Conservation (phyloP, 2,329 filamentous ascomycete species). For the Aspergillus proliferans region DNA sequence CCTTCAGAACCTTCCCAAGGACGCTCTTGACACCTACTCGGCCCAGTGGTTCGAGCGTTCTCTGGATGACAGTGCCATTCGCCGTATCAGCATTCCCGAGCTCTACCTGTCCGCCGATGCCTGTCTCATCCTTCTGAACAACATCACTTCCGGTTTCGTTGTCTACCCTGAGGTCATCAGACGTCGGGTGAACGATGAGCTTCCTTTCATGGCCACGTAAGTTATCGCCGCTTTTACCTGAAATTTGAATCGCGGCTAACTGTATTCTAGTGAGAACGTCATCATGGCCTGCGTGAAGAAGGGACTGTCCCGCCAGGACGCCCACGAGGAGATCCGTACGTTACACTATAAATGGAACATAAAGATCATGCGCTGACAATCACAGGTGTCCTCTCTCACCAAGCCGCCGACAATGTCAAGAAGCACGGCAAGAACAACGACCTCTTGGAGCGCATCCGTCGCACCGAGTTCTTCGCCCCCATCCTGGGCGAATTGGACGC, state of each 20-base stretch:
- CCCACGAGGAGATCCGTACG: slow-evolving; percentile 74
- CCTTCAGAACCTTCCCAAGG: slow-evolving; percentile 48
- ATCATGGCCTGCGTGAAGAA: slow-evolving; percentile 72
- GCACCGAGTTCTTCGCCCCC: slow-evolving; percentile 65
- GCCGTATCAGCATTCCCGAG: slow-evolving; percentile 54
- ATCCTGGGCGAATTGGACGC: slow-evolving; percentile 63
- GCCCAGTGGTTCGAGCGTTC: slow-evolving; percentile 73
- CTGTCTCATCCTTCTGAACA: slow-evolving; percentile 46
- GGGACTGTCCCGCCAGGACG: slow-evolving; percentile 68
- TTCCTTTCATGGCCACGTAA: slow-evolving; percentile 79
- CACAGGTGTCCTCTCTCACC: slow-evolving; percentile 61
- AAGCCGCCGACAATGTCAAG: slow-evolving; percentile 67
- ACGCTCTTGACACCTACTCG: slow-evolving; percentile 61
- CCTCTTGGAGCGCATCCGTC: slow-evolving; percentile 69
- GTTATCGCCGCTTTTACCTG: slow-evolving; percentile 11
- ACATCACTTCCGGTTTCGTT: slow-evolving; percentile 63
- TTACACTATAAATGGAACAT: not conserved
- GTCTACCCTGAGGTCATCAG: slow-evolving; percentile 71
- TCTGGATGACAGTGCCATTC: slow-evolving; percentile 69
- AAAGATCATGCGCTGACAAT: not conserved
- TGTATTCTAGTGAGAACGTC: slow-evolving; percentile 38
- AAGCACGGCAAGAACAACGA: slow-evolving; percentile 71
- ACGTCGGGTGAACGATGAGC: slow-evolving; percentile 62
- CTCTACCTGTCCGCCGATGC: slow-evolving; percentile 63
- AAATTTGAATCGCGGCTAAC: slow-evolving; percentile 10